A percentile compares a stretch with the other conserved stretches of the same genome.
Evolutionary conservation across 371 early-diverging fungal genomes (phyloP).

Genomic region (Rhizopus delemar): DNA sequence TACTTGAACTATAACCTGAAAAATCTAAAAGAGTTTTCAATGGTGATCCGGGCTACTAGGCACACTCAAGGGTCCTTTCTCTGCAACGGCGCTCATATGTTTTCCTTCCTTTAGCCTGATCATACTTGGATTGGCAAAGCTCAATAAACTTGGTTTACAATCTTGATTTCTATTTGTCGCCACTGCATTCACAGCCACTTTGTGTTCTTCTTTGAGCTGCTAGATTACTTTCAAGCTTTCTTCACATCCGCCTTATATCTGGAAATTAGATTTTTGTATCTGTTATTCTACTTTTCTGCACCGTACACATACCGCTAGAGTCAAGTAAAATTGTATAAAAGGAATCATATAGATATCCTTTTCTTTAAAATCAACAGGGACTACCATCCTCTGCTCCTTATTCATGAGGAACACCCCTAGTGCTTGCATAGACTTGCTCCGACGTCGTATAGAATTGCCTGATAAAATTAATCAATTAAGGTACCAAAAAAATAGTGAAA

Average conservation of each 20-base stretch:
- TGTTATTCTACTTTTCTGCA: slow-evolving; percentile 17
- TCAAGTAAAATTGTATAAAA: slow-evolving; percentile 18
- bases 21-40: no score
- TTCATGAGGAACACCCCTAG: slow-evolving; percentile 18
- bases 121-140: slow-evolving; percentile 13
- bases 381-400: slow-evolving; percentile 16
- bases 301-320: slow-evolving; percentile 12
- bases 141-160: slow-evolving; percentile 14
- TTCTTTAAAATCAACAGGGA: slow-evolving; percentile 18
- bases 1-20: no score
- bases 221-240: slow-evolving; percentile 14
- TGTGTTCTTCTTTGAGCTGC: slow-evolving; percentile 17
- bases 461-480: slow-evolving; percentile 14
- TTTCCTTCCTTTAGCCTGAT: slow-evolving; percentile 11
- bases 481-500: slow-evolving; percentile 10
- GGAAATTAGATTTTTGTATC: slow-evolving; percentile 16
- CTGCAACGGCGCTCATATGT: slow-evolving; percentile 10
- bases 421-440: slow-evolving; percentile 11
- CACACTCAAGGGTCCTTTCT: slow-evolving; percentile 1
- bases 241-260: slow-evolving; percentile 16
- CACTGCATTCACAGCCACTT: slow-evolving; percentile 7
- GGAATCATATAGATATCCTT: slow-evolving; percentile 12
- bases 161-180: neutral
- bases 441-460: slow-evolving; percentile 4
- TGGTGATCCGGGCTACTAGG: neutral